These are phyloP conservation scores for Inonotus obliquus DNA, from an alignment of 1,284 basidiomycete genomes.

Conservation along the genomic window DNA sequence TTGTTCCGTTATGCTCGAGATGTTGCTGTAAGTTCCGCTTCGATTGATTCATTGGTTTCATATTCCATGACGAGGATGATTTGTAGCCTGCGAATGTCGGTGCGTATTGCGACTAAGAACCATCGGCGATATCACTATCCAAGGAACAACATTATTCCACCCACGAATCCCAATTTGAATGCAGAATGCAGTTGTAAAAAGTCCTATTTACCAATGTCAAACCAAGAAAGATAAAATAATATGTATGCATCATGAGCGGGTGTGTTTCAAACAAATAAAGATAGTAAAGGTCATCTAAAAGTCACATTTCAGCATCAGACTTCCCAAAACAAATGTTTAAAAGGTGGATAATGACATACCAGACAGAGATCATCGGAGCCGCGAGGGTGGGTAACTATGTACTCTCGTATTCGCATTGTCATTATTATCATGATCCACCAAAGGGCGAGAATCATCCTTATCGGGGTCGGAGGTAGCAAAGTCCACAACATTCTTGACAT, in stretches of 20 bases:
- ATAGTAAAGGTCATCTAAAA: neutral
- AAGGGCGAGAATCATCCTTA: too few species aligned
- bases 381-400: neutral
- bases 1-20: slow-evolving; percentile 74
- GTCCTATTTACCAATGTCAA: neutral
- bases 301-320: too few species aligned
- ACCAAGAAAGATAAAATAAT: too few species aligned
- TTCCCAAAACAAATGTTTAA: neutral
- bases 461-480: neutral
- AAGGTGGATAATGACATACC: neutral
- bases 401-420: neutral
- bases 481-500: neutral
- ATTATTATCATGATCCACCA: neutral
- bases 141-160: neutral
- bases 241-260: neutral
- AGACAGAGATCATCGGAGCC: neutral
- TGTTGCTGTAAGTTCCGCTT: slow-evolving; percentile 59
- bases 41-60: slow-evolving; percentile 18
- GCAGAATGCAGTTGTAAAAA: slow-evolving; percentile 4
- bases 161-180: too few species aligned
- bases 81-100: slow-evolving; percentile 66
- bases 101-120: slow-evolving; percentile 61
- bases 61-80: slow-evolving; percentile 14
- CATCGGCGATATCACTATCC: neutral
- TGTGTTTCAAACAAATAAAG: neutral